A percentile compares a stretch with the other conserved stretches of the same genome.
Evolutionary conservation across 257 asterid species (phyloP).

Genomic region (Solanum boliviense): DNA sequence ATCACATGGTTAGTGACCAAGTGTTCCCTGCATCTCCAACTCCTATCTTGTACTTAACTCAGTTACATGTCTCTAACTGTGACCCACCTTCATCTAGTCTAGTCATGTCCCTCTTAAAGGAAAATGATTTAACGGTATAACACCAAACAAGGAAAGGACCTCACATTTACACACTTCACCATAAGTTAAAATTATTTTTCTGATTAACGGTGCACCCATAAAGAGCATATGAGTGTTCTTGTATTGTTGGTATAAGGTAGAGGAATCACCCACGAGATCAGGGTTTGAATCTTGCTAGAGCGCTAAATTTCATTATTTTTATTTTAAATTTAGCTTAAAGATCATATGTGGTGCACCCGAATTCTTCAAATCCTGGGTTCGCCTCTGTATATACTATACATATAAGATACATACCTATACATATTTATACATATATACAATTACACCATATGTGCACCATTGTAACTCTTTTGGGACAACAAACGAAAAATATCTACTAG

Average conservation of each 20-base stretch:
- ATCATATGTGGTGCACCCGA: not conserved
- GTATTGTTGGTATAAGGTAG: not conserved
- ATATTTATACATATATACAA: too few relatives aligned
- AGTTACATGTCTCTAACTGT: not conserved
- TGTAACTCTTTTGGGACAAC: not conserved
- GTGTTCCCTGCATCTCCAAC: conserved; percentile 7
- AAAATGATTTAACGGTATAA: not conserved
- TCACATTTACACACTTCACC: not conserved
- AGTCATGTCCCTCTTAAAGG: not conserved
- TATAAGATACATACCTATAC: not conserved
- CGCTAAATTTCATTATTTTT: not conserved
- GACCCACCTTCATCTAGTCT: conserved; percentile 1
- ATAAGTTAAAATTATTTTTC: not conserved
- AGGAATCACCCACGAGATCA: too few relatives aligned
- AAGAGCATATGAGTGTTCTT: too few relatives aligned
- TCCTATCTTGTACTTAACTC: not conserved
- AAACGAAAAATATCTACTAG: not conserved
- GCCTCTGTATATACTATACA: too few relatives aligned
- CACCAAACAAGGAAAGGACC: not conserved
- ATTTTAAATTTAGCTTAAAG: not conserved
- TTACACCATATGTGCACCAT: not conserved
- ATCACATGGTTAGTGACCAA: conserved; percentile 15
- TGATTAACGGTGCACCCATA: not conserved
- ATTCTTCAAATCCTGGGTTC: too few relatives aligned
- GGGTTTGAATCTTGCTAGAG: not conserved